Evolutionary conservation across 2,329 filamentous ascomycete species (phyloP), one percentile per base, ranked within the genome.

Genomic region (Fusarium sp.): DNA sequence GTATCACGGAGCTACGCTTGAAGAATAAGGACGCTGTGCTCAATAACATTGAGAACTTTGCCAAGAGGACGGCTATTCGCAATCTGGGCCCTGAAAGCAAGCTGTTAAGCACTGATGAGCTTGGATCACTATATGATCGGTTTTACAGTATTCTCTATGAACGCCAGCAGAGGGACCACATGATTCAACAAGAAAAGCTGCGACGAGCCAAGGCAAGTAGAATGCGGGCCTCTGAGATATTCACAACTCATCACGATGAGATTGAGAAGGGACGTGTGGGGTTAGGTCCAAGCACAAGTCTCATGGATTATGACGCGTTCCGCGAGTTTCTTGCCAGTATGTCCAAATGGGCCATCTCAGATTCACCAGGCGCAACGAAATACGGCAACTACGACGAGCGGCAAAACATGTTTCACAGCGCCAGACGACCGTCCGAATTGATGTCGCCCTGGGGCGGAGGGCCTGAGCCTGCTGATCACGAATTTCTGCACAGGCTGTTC

Each of bases 301-400:
- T 94, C 71, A 99, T 99, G 96, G 94, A 98, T 78, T 99, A 98
- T 76, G 93, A 97, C 79, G 94, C 92, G 3, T 99, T 98, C 80
- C 87, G 95, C 59, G 94, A 98, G 75, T 98, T 99, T 73, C 84
- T 99, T 43, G 94, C 96, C 7, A 91, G 90, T 46, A 92, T 98
- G 72, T 88, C 94, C 3, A 95, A 91, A 82, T 99, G 96, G 96
- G 96, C 96, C 3, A 91, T 97, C 28, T 93, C 93, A 1, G 96
- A 98, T 77, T 90, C 93, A 1, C 93, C 93, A 6, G 84, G 87
- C 88, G 20, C 78, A 79, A 50, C 82, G 80, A 26, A 81, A 84
- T 28, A 80, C 80, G 7, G 63, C 47, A 68, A 81, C 83, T 21
- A 85, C 21, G 83, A 83, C 61, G 85, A 85, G 61, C 85, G 83